phyloP scores from a whole-genome alignment of 805 yeast genomes.

The Saccharomycopsis selenospora region DNA sequence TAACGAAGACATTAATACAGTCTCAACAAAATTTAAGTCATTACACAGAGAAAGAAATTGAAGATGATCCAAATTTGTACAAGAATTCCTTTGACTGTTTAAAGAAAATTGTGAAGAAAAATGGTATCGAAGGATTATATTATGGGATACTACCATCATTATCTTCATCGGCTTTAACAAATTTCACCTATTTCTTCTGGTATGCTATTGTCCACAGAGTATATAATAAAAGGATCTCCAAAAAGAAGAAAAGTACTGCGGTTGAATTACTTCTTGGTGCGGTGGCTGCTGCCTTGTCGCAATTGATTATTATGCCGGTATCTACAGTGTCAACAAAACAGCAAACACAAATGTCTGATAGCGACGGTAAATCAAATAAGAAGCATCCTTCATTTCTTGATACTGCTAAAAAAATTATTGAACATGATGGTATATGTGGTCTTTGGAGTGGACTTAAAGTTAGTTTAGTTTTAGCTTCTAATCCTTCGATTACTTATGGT shows the following conservation, averaged over 20 bases:
- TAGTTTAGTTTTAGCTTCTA: conserved; percentile 65
- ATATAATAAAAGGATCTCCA: conserved; percentile 37
- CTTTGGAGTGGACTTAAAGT: conserved; percentile 84
- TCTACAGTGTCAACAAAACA: conserved; percentile 66
- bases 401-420: conserved; percentile 44
- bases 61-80: conserved; percentile 33
- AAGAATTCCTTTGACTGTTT: conserved; percentile 58
- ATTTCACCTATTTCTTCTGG: conserved; percentile 84
- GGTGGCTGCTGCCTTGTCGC: conserved; percentile 76
- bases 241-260: conserved; percentile 43
- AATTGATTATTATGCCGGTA: conserved; percentile 73
- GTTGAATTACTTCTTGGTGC: conserved; percentile 72
- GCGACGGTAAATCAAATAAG: conserved; percentile 28
- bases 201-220: conserved; percentile 61
- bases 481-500: conserved; percentile 85
- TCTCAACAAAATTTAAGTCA: conserved; percentile 39
- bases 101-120: conserved; percentile 44
- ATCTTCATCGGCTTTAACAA: conserved; percentile 66
- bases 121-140: conserved; percentile 65
- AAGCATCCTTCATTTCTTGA: conserved; percentile 30
- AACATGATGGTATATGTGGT: conserved; percentile 60
- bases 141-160: conserved; percentile 63
- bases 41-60: conserved; percentile 21
- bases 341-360: conserved; percentile 41
- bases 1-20: conserved; percentile 70